phyloP scores from a whole-genome alignment of 139 green algal genomes.

The Chlorella sp. region DNA sequence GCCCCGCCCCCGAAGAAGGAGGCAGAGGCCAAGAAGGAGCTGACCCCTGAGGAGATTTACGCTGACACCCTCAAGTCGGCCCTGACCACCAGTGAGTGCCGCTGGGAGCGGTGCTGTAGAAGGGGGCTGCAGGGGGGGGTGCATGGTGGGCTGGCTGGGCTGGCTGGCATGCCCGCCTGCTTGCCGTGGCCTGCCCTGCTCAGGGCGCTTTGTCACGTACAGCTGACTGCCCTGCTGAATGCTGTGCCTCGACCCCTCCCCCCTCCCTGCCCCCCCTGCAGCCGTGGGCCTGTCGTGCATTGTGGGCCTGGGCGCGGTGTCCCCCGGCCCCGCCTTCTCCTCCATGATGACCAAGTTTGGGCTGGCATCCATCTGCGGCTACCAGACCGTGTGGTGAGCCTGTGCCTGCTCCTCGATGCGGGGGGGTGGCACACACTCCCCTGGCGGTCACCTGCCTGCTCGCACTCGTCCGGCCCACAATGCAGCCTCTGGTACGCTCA shows the following conservation, averaged over 20 bases:
- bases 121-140: too few relatives aligned
- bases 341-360: slow-evolving; percentile 89
- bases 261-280: not conserved
- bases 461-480: too few relatives aligned
- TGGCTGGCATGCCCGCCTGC: too few relatives aligned
- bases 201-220: not conserved
- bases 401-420: too few relatives aligned
- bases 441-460: too few relatives aligned
- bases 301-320: slow-evolving; percentile 68
- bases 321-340: slow-evolving; percentile 72
- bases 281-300: slow-evolving; percentile 52
- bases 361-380: slow-evolving; percentile 83
- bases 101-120: not conserved
- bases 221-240: not conserved
- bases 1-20: slow-evolving; percentile 5
- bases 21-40: slow-evolving; percentile 32
- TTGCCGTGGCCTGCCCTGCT: too few relatives aligned
- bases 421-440: too few relatives aligned
- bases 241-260: not conserved
- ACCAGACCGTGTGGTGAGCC: slow-evolving; percentile 83
- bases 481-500: too few relatives aligned
- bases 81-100: slow-evolving; percentile 24
- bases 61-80: slow-evolving; percentile 55
- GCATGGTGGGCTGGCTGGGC: too few relatives aligned
- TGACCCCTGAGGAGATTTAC: slow-evolving; percentile 62